Evolutionary conservation across 768 basidiomycete genomes (phyloP).

Genomic region (Coprinopsis marcescibilis): DNA sequence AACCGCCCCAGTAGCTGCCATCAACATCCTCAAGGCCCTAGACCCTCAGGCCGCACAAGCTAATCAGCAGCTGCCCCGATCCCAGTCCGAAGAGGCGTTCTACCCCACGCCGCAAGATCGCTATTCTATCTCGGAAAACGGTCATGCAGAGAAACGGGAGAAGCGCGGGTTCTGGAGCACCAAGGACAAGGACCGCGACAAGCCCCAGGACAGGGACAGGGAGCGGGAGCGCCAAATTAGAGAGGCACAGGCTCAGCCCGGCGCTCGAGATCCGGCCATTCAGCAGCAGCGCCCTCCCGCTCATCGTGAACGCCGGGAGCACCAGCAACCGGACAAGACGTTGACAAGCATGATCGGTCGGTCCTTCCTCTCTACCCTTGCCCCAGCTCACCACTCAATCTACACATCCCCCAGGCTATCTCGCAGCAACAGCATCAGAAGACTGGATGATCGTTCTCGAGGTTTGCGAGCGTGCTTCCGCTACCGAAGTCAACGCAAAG

Average conservation of each 20-base stretch:
- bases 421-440: conserved; percentile 74
- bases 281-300: conserved; percentile 23
- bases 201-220: conserved; percentile 37
- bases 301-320: conserved; percentile 20
- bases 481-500: conserved; percentile 67
- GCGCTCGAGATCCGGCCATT: too few species aligned
- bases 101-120: conserved; percentile 20
- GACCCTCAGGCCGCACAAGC: conserved; percentile 39
- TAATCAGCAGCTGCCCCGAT: conserved; percentile 7
- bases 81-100: conserved; percentile 22
- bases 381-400: background rate
- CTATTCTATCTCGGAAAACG: conserved; percentile 24
- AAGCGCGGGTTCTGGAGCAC: conserved; percentile 52
- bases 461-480: conserved; percentile 78
- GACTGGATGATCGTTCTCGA: conserved; percentile 80
- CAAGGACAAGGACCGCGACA: conserved; percentile 31
- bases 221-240: conserved; percentile 26
- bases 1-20: conserved; percentile 34
- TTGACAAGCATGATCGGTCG: conserved; percentile 70
- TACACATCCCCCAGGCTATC: conserved; percentile 44
- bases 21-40: conserved; percentile 56
- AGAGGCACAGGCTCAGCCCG: too few species aligned
- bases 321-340: conserved; percentile 39
- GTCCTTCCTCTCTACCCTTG: conserved; percentile 9
- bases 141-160: conserved; percentile 29